Evolutionary conservation across 2,329 filamentous ascomycete genomes (phyloP), one percentile per base, ranked within the genome.

Genomic region (Nannizziopsis barbatae): DNA sequence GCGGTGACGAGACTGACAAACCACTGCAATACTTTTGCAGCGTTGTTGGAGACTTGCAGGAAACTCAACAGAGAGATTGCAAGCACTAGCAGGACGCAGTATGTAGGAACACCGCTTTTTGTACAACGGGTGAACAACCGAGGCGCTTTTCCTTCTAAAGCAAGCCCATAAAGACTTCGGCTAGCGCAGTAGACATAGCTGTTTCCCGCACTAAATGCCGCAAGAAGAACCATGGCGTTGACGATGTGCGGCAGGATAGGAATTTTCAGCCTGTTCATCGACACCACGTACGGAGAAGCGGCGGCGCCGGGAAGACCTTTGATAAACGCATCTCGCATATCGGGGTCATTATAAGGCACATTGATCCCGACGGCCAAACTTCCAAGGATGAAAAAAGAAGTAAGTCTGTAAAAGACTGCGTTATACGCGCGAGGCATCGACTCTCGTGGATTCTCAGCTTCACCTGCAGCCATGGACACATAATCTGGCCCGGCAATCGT

Each of bases 381-480:
- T 1, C 84, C 84, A 1, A 87, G 74, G 35, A 86, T 75, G 66
- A 88, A 89, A 63, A 90, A 89, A 1, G 76, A 69, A 0, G 82
- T 82, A 30, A 90, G 69, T 30, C 86, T 81, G 64, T 85, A 88
- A 63, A 89, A 88, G 1, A 89, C 84, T 42, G 82, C 79, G 52
- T 86, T 86, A 65, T 80, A 88, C 1, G 85, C 85, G 36, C 76
- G 78, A 0, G 84, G 84, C 64, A 92, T 77, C 15, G 82, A 76
- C 14, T 67, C 67, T 12, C 83, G 78, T 0, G 84, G 83, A 55
- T 86, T 83, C 57, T 83, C 76, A 0, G 83, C 76, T 62, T 87
- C 84, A 14, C 80, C 82, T 2, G 83, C 82, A 3, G 75, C 71
- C 74, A 75, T 75, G 5, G 70, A 66, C 53, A 84, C 77, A 63